phyloP scores from a whole-genome alignment of 176 grass and related monocot species.

The Dactylis glomerata region DNA sequence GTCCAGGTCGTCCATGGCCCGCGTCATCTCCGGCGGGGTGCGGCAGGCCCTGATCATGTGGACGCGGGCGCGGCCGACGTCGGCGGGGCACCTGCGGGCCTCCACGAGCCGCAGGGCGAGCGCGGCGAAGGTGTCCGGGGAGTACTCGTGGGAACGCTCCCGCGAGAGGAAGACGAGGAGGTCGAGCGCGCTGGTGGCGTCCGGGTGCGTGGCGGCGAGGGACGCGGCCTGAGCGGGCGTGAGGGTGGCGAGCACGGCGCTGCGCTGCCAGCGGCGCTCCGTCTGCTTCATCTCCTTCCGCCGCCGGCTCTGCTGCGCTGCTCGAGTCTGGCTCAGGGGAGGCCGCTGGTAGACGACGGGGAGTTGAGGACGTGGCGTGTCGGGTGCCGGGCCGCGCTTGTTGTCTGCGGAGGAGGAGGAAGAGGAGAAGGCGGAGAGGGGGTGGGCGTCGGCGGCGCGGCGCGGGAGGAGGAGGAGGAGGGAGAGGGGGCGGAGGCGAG shows the following conservation, averaged over 20 bases:
- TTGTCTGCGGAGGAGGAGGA: neutral
- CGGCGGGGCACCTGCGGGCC: neutral
- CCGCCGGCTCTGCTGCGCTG: neutral
- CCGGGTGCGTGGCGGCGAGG: neutral
- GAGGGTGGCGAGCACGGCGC: neutral
- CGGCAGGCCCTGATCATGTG: neutral
- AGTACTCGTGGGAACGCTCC: slow-evolving; percentile 8
- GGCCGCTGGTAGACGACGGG: neutral
- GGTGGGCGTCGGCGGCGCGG: neutral
- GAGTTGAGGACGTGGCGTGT: neutral
- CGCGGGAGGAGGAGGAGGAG: neutral
- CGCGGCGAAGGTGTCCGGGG: neutral
- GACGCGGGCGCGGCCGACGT: neutral
- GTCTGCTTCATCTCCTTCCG: neutral
- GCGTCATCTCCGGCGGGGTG: neutral
- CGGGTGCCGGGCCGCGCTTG: too few species aligned
- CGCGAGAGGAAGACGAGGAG: neutral
- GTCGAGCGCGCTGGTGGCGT: neutral
- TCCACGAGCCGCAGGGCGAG: neutral
- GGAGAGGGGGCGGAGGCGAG: neutral
- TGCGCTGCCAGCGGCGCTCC: neutral
- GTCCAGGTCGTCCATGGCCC: neutral
- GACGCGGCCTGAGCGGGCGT: neutral
- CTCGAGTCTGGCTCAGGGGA: neutral
- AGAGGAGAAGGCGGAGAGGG: neutral